phyloP scores from a whole-genome alignment of 495 filamentous ascomycete species.

The Aspergillus carlsbadensis region DNA sequence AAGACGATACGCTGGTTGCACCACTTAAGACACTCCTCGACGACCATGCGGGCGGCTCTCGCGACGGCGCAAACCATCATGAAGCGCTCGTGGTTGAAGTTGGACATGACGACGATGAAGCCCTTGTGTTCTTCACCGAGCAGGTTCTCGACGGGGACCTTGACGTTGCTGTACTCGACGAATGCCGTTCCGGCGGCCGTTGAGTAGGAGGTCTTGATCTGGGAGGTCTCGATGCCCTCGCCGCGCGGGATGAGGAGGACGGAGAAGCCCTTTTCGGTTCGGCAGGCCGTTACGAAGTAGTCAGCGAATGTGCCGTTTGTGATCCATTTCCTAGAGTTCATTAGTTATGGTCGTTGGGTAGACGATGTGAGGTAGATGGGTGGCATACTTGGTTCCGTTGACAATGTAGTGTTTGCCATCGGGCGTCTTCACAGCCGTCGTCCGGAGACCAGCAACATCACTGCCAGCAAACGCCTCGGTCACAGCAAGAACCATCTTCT shows the following conservation, averaged over 20 bases:
- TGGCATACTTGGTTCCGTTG: conserved; percentile 69
- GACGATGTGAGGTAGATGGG: no score
- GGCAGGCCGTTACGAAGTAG: conserved; percentile 81
- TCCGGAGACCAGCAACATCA: conserved; percentile 80
- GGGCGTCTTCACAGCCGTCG: conserved; percentile 75
- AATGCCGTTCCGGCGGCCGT: conserved; percentile 76
- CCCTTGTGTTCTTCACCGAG: conserved; percentile 85
- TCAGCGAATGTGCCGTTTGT: conserved; percentile 84
- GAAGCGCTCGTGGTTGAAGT: conserved; percentile 83
- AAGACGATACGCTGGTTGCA: conserved; percentile 87
- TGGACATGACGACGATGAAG: conserved; percentile 83
- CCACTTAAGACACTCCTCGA: conserved; percentile 89
- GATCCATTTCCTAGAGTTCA: conserved; percentile 77
- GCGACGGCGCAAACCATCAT: conserved; percentile 67
- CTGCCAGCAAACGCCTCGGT: conserved; percentile 88
- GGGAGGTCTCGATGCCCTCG: conserved; percentile 68
- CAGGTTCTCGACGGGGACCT: conserved; percentile 77
- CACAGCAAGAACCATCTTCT: conserved; percentile 85
- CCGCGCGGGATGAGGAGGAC: conserved; percentile 74
- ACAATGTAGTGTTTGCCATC: conserved; percentile 85
- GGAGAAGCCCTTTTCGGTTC: conserved; percentile 77
- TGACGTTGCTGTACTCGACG: conserved; percentile 83
- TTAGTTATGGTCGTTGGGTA: neutral
- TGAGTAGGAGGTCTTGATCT: conserved; percentile 87
- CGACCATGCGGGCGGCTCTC: conserved; percentile 63